Evolutionary conservation across 768 basidiomycete species (phyloP).

Genomic region (Tricholoma hemisulphureum): DNA sequence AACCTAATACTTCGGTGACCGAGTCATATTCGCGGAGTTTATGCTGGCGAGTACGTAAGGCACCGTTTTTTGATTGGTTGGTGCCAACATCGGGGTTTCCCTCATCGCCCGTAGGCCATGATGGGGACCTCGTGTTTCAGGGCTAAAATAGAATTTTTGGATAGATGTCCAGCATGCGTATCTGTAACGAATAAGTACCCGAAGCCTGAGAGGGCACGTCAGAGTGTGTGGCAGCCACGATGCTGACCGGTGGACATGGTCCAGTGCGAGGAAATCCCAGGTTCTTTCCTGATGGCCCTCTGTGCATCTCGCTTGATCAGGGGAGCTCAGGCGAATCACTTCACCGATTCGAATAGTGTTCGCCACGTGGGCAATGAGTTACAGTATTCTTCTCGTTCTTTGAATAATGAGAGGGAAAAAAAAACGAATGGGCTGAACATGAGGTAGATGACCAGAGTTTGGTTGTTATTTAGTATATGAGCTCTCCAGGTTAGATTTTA

Average conservation of each 20-base stretch:
- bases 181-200: too few species aligned
- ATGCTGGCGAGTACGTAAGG: background rate
- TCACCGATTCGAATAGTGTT: background rate
- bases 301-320: background rate
- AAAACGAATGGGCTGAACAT: background rate
- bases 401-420: background rate
- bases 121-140: background rate
- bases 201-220: too few species aligned
- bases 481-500: background rate
- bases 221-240: background rate
- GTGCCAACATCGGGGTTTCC: background rate
- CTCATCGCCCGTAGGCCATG: background rate
- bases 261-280: background rate
- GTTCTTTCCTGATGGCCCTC: background rate
- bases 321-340: background rate
- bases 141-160: background rate
- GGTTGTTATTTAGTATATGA: background rate
- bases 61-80: background rate
- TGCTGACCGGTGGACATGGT: too few species aligned
- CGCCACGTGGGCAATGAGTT: background rate
- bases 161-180: too few species aligned
- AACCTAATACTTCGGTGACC: too few species aligned
- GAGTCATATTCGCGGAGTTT: background rate
- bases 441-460: background rate
- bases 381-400: background rate